These are phyloP conservation scores for Pseudogymnoascus sp. DNA, from an alignment of 2,329 filamentous ascomycete genomes.

Conservation along the genomic window DNA sequence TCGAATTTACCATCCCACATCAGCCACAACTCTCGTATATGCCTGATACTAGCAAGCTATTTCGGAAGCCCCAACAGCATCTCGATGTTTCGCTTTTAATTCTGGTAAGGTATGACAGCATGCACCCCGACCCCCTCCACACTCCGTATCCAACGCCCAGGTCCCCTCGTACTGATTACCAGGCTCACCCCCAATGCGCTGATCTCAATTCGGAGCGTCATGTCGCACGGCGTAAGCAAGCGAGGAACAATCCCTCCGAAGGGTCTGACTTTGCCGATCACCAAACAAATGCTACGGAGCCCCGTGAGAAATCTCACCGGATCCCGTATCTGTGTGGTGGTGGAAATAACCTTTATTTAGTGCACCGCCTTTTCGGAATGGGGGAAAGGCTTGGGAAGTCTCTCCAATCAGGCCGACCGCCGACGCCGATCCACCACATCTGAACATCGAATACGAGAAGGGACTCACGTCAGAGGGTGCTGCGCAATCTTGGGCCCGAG, in stretches of 20 bases:
- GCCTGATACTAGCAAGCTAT: neutral
- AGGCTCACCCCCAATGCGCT: neutral
- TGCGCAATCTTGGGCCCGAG: neutral
- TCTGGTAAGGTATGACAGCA: neutral
- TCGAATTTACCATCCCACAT: constrained; percentile 1
- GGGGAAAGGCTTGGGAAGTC: neutral
- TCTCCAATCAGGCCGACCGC: neutral
- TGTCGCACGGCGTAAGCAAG: constrained; percentile 1
- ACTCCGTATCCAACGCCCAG: neutral
- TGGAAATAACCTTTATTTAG: constrained; percentile 6
- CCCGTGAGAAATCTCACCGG: neutral
- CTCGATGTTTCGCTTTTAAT: neutral
- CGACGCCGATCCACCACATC: neutral
- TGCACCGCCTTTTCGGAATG: neutral
- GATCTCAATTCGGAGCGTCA: neutral
- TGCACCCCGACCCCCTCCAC: neutral
- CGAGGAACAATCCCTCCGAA: neutral
- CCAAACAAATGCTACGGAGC: neutral
- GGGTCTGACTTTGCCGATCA: neutral
- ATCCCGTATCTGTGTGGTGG: neutral
- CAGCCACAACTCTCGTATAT: neutral
- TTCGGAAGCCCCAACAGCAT: neutral
- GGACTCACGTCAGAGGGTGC: neutral
- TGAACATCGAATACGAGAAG: neutral
- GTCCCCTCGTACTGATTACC: neutral